A percentile compares a stretch with the other conserved stretches of the same genome.
phyloP scores from a whole-genome alignment of 148 eudicot species.

The Vaccinium corymbosum region DNA sequence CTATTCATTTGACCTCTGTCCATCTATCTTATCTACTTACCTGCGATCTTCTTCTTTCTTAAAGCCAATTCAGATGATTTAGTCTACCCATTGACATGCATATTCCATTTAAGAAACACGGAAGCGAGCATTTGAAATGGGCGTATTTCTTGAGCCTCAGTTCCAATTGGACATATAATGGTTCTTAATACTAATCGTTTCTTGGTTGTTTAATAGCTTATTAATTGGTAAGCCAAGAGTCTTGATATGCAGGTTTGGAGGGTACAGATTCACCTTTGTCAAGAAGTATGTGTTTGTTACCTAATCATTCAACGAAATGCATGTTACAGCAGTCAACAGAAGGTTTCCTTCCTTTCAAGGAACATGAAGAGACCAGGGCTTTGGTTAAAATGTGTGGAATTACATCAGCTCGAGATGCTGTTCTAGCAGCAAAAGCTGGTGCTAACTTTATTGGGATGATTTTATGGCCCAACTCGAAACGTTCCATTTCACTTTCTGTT shows the following conservation, averaged over 20 bases:
- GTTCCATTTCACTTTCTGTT: constrained; percentile 65
- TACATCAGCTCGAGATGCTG: constrained; percentile 91
- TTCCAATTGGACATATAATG: not conserved
- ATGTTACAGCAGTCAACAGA: constrained; percentile 26
- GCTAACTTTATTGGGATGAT: constrained; percentile 95
- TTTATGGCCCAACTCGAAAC: constrained; percentile 92
- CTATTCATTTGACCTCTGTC: not conserved
- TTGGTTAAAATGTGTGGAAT: constrained; percentile 95
- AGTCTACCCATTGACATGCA: not conserved
- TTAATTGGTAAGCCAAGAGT: not conserved
- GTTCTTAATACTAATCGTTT: not conserved
- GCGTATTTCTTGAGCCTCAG: not conserved
- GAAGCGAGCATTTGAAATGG: not conserved
- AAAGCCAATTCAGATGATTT: not conserved
- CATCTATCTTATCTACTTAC: not conserved
- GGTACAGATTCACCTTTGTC: constrained; percentile 16
- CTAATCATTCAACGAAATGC: constrained; percentile 27
- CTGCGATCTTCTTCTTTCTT: not conserved
- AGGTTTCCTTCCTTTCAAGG: constrained; percentile 19
- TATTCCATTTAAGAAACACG: not conserved
- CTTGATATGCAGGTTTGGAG: constrained; percentile 23
- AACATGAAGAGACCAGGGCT: constrained; percentile 37
- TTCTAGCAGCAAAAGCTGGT: constrained; percentile 91
- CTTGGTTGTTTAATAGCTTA: not conserved
- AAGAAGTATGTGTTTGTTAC: constrained; percentile 15